Evolutionary conservation across 495 filamentous ascomycete genomes (phyloP), one percentile per base, ranked within the genome.

Genomic region (Annulohypoxylon nitens): DNA sequence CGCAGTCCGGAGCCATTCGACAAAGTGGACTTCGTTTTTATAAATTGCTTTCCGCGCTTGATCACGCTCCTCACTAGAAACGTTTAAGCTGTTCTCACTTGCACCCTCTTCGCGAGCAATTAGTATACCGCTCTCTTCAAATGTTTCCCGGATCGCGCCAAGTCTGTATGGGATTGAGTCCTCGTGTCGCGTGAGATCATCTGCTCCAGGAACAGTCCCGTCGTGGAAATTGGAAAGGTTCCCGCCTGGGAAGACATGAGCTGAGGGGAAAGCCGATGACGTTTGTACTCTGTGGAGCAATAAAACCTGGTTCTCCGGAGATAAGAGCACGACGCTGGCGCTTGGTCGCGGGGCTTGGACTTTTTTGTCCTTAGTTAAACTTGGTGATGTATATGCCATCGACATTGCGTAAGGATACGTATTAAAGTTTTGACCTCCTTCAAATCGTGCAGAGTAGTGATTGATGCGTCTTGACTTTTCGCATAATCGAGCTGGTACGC

Each of bases 221-320:
- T 97, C 93, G 66, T 93, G 90, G 47, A 88, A 87, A 0, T 81
- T 60, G 0, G 91, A 92, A 7, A 97, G 82, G 70, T 96, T 94
- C 0, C 96, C 96, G n/a, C 96, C 96, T 0, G 96, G 96, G 75
- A 99, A 99, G 64, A 99, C 96, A 77, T 98, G 94, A 0, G 95
- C 95, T 0, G 93, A 95, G 12, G 96, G 88, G 70, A 98, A 99
- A 23, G 94, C 91, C 5, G 86, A 88, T 2, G 94, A 95, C 0
- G 89, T 92, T 55, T 90, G 84, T 11, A 97, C 93, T 60, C 96
- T 90, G 75, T 94, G 93, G 2, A 99, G 88, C 20, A 98, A 88
- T 20, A 99, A 88, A 45, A 98, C 88, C 77, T 97, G 89, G 78
- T 98, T 97, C 61, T 84, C 85, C 0, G 93, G 91, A 0, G 96